Base-by-base conservation (phyloP, 2,329 filamentous ascomycete species). In the Colletotrichum brevisporum region DNA sequence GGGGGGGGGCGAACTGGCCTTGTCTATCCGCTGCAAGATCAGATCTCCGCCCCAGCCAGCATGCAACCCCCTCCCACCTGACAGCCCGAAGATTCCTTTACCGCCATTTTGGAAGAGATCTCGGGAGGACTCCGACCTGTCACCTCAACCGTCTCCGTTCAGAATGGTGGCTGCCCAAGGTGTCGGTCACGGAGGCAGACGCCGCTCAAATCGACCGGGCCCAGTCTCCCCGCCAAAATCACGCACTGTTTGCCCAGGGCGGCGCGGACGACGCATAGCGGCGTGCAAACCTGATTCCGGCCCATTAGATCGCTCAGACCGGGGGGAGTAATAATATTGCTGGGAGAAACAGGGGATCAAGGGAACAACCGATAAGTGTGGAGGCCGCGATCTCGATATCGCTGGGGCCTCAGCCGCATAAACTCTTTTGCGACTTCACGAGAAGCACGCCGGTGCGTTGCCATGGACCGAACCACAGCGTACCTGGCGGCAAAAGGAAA, bases 71-170 rank as follows among this genome's bases (percentile, higher is more conserved):
- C 50, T 24, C 21, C 21, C 56, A n/a, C 56, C 21, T 60, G 55
- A 50, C 66, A 66, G 31, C 31, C 61, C 50, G 62, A 43, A 56
- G 31, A 26, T 61, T 66, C 48, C 55, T 69, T 36, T 69, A 69
- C 66, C 66, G 62, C 66, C 55, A 69, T 51, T 69, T 66, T 36
- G 55, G 45, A 56, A 41, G 31, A 64, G 60, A 64, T 66, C 21
- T 4, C n/a, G 36, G 21, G n/a, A n/a, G 6, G 41, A 8, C 31
- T 12, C 39, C 50, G 43, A 56, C 21, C 48, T 60, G 18, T 60
- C 62, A 66, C 27, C 55, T 52, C 47, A 31, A 26, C 27, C 43
- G 36, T 60, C 51, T 50, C 45, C 55, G 41, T 39, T 27, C 43
- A 56, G 51, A 51, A 55, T 31, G 26, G 54, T 55, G 48, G 66